Evolutionary conservation across 371 early-diverging fungal genomes (phyloP).

Genomic region (Mortierella sp.): DNA sequence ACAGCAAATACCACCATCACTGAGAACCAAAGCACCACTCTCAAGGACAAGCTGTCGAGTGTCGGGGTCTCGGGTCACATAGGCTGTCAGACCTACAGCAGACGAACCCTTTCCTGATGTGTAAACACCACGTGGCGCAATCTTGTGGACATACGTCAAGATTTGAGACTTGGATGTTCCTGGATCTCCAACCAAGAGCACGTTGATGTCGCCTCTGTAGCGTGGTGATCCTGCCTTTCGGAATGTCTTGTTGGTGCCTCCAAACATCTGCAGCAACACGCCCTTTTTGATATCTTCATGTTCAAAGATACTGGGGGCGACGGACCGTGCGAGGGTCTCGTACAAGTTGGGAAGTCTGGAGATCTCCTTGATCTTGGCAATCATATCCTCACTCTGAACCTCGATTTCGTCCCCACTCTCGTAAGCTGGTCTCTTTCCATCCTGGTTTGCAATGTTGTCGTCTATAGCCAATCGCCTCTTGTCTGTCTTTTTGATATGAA

Average conservation of each 20-base stretch:
- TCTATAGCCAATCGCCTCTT: conserved; percentile 70
- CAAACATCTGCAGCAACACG: conserved; percentile 97
- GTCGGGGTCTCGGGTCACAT: conserved; percentile 98
- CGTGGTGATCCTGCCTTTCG: conserved; percentile 78
- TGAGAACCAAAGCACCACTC: conserved; percentile 98
- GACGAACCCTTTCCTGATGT: conserved; percentile 99
- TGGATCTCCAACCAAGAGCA: conserved; percentile 99
- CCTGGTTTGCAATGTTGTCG: conserved; percentile 36
- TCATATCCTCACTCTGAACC: conserved; percentile 66
- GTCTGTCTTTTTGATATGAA: conserved; percentile 88
- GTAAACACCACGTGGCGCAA: conserved; percentile 98
- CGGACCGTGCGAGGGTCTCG: conserved; percentile 82
- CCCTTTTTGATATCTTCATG: conserved; percentile 99
- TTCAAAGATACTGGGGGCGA: conserved; percentile 98
- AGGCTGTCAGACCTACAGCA: conserved; percentile 99
- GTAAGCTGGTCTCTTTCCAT: conserved; percentile 50
- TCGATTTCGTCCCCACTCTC: conserved; percentile 77
- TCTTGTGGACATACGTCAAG: conserved; percentile 93
- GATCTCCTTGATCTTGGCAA: conserved; percentile 72
- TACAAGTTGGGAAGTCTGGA: conserved; percentile 77
- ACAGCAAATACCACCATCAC: conserved; percentile 99
- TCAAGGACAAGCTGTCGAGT: conserved; percentile 97
- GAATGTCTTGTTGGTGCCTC: conserved; percentile 90
- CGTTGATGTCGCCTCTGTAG: conserved; percentile 96
- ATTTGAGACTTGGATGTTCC: conserved; percentile 99